Evolutionary conservation across 305 asterid species (phyloP).

Genomic region (Fraxinus albicans): DNA sequence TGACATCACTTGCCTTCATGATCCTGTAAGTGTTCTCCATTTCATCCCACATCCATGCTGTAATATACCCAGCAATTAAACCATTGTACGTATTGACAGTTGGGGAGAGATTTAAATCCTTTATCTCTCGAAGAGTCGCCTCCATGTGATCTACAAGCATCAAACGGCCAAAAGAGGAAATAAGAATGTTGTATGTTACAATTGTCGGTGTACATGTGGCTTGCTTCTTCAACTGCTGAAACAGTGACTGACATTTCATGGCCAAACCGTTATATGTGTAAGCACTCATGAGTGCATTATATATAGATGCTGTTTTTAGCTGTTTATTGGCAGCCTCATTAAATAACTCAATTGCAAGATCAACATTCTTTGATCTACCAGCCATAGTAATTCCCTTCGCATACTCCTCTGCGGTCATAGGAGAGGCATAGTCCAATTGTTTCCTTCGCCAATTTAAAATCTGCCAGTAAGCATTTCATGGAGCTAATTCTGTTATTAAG

Average conservation of each 20-base stretch:
- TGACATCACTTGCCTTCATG: slow-evolving; percentile 49
- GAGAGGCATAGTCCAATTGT: slow-evolving; percentile 41
- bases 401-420: slow-evolving; percentile 69
- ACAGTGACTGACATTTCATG: slow-evolving; percentile 52
- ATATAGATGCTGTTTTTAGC: slow-evolving; percentile 46
- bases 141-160: slow-evolving; percentile 78
- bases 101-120: slow-evolving; percentile 47
- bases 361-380: slow-evolving; percentile 49
- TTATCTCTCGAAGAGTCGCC: slow-evolving; percentile 44
- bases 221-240: slow-evolving; percentile 56
- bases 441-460: slow-evolving; percentile 78
- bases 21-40: slow-evolving; percentile 61
- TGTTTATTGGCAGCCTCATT: slow-evolving; percentile 59
- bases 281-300: slow-evolving; percentile 71
- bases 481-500: not conserved
- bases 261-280: slow-evolving; percentile 48
- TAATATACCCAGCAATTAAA: slow-evolving; percentile 70
- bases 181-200: slow-evolving; percentile 74
- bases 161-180: slow-evolving; percentile 63
- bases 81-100: slow-evolving; percentile 49
- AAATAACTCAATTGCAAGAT: slow-evolving; percentile 67
- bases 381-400: slow-evolving; percentile 60
- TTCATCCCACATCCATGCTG: slow-evolving; percentile 82
- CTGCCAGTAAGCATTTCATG: slow-evolving; percentile 38
- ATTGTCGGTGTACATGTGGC: slow-evolving; percentile 60